Conservation (phyloP, 179 eudicot species). For the Carnegiea gigantea region DNA sequence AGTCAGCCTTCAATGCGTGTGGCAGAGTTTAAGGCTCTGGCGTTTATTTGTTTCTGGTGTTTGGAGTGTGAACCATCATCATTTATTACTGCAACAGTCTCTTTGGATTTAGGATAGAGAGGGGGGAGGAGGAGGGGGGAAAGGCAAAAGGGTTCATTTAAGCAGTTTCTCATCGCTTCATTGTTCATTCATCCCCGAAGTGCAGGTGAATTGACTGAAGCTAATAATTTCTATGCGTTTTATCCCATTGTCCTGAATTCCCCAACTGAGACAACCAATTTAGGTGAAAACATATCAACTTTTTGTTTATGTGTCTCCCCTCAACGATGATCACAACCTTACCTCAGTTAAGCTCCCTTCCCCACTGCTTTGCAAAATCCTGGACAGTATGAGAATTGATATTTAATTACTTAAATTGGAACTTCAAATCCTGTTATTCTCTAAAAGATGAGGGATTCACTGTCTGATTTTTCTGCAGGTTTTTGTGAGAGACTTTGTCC, state of each 20-base stretch:
- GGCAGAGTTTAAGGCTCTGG: not conserved
- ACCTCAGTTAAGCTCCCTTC: not conserved
- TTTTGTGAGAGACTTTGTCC: conserved; percentile 83
- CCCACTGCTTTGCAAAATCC: not conserved
- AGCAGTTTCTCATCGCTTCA: not conserved
- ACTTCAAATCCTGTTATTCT: not conserved
- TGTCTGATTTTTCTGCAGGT: conserved; percentile 43
- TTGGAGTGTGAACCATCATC: not conserved
- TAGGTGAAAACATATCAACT: not conserved
- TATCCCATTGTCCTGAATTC: not conserved
- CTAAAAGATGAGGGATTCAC: not conserved
- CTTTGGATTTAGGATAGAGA: not conserved
- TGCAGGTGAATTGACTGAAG: not conserved
- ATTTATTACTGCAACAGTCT: not conserved
- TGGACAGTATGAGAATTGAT: not conserved
- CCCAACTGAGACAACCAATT: not conserved
- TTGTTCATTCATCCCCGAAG: not conserved
- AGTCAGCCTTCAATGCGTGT: not conserved
- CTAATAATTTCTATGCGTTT: not conserved
- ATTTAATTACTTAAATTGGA: not conserved
- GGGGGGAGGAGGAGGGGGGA: not conserved
- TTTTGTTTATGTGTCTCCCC: not conserved
- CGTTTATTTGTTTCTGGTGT: not conserved
- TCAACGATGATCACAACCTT: not conserved
- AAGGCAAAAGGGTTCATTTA: not conserved